Evolutionary conservation across 2,329 filamentous ascomycete species (phyloP).

Genomic region (Botrytis cinerea): DNA sequence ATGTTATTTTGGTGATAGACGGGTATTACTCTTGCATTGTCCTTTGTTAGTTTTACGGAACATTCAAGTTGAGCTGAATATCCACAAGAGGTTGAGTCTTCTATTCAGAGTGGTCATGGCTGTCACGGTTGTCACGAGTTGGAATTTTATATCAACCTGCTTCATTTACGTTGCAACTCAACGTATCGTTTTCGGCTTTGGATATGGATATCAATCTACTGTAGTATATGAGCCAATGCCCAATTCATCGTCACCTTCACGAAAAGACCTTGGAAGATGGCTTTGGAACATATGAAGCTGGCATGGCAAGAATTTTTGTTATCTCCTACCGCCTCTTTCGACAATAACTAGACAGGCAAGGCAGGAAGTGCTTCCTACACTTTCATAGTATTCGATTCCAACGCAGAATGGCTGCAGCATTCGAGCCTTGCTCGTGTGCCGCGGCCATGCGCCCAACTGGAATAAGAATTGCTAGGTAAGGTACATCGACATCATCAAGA

Average conservation of each 20-base stretch:
- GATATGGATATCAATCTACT: background rate
- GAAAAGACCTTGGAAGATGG: background rate
- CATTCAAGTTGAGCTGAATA: background rate
- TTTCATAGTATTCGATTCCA: background rate
- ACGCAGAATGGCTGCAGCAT: background rate
- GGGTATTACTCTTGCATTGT: background rate
- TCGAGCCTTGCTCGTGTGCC: background rate
- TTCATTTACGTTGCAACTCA: background rate
- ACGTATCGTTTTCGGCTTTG: background rate
- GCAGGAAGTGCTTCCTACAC: background rate
- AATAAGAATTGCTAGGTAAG: background rate
- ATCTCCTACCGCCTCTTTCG: background rate
- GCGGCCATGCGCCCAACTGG: background rate
- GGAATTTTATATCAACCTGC: background rate
- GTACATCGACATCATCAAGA: background rate
- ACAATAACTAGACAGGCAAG: background rate
- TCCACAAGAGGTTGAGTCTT: background rate
- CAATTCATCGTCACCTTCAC: background rate
- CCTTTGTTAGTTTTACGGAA: background rate
- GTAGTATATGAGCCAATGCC: background rate
- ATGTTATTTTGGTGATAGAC: background rate
- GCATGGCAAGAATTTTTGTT: conserved; percentile 3
- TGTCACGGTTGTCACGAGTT: background rate
- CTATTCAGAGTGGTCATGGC: background rate
- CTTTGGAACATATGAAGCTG: background rate